Conservation (phyloP, 441 rosid genomes). For the Rhodomyrtus psidioides region DNA sequence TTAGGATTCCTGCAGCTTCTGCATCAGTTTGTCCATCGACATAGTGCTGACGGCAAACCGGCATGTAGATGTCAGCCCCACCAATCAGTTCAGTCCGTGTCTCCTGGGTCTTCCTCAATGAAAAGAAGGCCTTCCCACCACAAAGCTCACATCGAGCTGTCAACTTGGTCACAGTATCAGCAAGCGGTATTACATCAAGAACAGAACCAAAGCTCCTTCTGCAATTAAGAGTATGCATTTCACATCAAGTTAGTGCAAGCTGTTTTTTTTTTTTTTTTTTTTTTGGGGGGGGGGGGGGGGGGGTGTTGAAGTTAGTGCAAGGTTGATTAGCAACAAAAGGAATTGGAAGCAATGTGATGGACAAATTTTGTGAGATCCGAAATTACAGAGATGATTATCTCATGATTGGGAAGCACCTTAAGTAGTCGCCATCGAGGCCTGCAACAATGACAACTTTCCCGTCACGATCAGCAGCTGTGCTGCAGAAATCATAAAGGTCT, state of each 20-base stretch:
- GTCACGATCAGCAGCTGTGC: constrained; percentile 66
- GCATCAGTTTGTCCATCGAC: constrained; percentile 32
- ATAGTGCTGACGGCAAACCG: constrained; percentile 80
- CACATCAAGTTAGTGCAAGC: neutral
- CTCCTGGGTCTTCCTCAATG: constrained; percentile 63
- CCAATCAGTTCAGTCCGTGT: constrained; percentile 63
- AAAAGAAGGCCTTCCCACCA: constrained; percentile 65
- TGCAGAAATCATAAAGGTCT: constrained; percentile 88
- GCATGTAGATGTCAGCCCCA: constrained; percentile 85
- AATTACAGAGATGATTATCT: neutral
- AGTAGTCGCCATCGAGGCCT: constrained; percentile 86
- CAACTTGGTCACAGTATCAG: constrained; percentile 70
- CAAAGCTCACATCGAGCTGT: constrained; percentile 79
- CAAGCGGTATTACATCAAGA: constrained; percentile 73
- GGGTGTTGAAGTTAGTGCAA: neutral
- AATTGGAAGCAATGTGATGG: neutral
- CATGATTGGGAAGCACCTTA: constrained; percentile 37
- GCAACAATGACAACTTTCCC: constrained; percentile 72
- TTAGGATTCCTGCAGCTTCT: constrained; percentile 25
- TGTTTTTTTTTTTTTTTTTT: too few relatives aligned
- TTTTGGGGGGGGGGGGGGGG: too few relatives aligned
- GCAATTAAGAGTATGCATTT: neutral
- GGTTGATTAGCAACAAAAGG: neutral
- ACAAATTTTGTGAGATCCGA: neutral
- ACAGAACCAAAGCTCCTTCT: constrained; percentile 81